Base-by-base conservation (phyloP, 176 grass and related monocot species). In the Juncus effusus region DNA sequence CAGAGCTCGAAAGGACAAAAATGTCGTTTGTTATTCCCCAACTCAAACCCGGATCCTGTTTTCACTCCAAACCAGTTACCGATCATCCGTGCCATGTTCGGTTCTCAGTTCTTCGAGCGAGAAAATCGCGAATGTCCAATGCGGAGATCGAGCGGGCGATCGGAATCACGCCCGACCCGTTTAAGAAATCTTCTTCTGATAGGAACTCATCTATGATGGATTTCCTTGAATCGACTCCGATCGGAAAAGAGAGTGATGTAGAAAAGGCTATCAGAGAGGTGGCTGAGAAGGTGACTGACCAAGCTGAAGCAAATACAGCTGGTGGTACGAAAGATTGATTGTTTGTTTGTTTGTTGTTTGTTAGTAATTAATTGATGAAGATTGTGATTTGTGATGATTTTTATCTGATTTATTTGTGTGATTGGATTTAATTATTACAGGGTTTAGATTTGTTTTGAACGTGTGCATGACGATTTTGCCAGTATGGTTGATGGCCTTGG, bases 401-500 rank as follows among this genome's bases (percentile, higher is more conserved):
- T 52, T 7, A 52, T 28, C 44, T 10, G 42, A 49, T 76, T 52
- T 7, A n/a, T 15, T 65, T 4, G 15, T 7, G 10, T 53, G 12
- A 38, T 40, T 10, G 49, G 6, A 4, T 35, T n/a, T 15, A 12
- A 76, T 67, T 52, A 7, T 82, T 67, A 56, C 92, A 96, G 92
- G 76, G 65, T 87, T 88, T 50, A 79, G 76, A 15, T 81, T 82
- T 74, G 42, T 91, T 53, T 54, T 96, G 79, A 58, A 81, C 49
- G 16, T 96, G 2, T 96, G 81, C 51, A 54, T 91, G 62, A 88
- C 76, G 66, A 91, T 90, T 10, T 73, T 91, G 63, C 93, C 93
- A 53, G 49, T 81, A 14, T 96, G 88, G 85, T 55, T 91, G 44
- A 67, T 96, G 13, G 59, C 81, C 5, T n/a, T 96, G 56, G 67